Conservation (phyloP, 257 asterid species). For the Capsicum rhomboideum region DNA sequence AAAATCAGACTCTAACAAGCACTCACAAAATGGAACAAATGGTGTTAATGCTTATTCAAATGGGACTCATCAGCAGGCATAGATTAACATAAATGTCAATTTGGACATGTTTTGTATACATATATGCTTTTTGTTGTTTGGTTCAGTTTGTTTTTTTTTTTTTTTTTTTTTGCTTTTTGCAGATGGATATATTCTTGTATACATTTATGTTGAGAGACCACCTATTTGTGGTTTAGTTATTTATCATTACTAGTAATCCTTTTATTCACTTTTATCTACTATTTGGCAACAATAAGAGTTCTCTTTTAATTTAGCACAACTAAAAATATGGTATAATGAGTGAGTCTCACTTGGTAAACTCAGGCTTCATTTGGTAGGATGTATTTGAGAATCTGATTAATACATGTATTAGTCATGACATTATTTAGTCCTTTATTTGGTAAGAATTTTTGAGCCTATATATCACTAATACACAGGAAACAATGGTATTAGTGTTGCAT, state of each 20-base stretch:
- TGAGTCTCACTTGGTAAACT: too few relatives aligned
- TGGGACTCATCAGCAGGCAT: background rate
- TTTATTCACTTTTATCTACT: background rate
- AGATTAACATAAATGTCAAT: background rate
- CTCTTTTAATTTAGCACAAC: background rate
- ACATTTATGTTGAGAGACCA: background rate
- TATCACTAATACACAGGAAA: too few relatives aligned
- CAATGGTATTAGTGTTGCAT: too few relatives aligned
- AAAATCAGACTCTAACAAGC: background rate
- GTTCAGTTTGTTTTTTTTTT: background rate
- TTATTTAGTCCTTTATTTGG: too few relatives aligned
- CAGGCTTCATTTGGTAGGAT: too few relatives aligned
- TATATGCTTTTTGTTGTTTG: background rate
- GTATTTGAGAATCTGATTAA: too few relatives aligned
- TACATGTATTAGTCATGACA: too few relatives aligned
- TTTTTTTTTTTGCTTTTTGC: background rate
- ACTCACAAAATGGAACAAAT: conserved; percentile 11
- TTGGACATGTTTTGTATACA: background rate
- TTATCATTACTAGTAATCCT: background rate
- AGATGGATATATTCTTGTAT: background rate
- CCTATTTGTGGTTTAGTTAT: background rate
- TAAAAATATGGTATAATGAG: background rate
- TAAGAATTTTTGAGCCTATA: too few relatives aligned
- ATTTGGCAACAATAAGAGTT: background rate
- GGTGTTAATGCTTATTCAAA: conserved; percentile 20